Conservation (phyloP, 2,329 filamentous ascomycete genomes). For the Ophiognomonia clavigignenti-juglandacearum region DNA sequence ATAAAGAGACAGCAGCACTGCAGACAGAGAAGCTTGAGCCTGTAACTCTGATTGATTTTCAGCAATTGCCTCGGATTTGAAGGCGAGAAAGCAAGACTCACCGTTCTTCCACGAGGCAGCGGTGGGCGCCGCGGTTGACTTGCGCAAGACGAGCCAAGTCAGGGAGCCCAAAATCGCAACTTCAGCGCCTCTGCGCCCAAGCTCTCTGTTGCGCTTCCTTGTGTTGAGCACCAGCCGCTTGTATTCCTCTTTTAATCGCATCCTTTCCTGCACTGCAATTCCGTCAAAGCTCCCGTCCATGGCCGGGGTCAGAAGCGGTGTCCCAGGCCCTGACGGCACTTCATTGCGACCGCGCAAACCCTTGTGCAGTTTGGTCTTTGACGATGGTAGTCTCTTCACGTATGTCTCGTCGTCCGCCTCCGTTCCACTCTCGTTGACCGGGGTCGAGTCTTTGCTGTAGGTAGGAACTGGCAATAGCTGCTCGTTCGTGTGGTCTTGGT, state of each 20-base stretch:
- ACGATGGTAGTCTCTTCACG: constrained; percentile 78
- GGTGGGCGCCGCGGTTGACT: constrained; percentile 40
- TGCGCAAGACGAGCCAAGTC: constrained; percentile 42
- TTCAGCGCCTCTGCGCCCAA: constrained; percentile 49
- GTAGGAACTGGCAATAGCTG: constrained; percentile 22
- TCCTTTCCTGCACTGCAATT: constrained; percentile 20
- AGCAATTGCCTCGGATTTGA: neutral
- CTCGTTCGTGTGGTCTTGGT: constrained; percentile 20
- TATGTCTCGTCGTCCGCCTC: constrained; percentile 94
- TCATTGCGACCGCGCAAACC: constrained; percentile 64
- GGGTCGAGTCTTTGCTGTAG: constrained; percentile 48
- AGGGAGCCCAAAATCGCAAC: constrained; percentile 45
- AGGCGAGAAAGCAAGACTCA: constrained; percentile 23
- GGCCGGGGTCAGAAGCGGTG: constrained; percentile 48
- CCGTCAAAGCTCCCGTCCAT: constrained; percentile 35
- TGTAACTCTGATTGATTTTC: constrained; percentile 36
- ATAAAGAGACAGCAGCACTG: constrained; percentile 45
- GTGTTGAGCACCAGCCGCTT: constrained; percentile 23
- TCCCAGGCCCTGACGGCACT: constrained; percentile 47
- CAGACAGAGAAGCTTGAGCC: constrained; percentile 30
- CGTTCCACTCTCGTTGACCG: constrained; percentile 82
- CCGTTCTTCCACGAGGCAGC: constrained; percentile 45
- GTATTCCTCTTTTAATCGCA: constrained; percentile 8
- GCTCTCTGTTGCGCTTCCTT: constrained; percentile 42
- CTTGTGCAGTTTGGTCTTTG: constrained; percentile 68